A percentile compares a stretch with the other conserved stretches of the same genome.
Conservation (phyloP, 192 early-diverging fungal genomes). For the Phycomyces blakesleeanus region DNA sequence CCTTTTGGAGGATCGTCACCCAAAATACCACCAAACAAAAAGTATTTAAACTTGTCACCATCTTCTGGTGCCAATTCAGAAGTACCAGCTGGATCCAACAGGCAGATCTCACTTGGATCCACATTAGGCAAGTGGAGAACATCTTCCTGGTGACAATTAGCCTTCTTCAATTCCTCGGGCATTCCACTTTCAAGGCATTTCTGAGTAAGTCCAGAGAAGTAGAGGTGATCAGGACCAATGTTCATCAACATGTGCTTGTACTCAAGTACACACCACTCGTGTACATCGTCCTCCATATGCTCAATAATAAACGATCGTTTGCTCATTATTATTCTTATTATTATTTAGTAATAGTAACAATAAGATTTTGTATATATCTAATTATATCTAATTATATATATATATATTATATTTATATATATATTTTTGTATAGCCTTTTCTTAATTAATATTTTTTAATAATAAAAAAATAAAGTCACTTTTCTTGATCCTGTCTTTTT, state of each 20-base stretch:
- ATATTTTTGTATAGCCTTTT: too few relatives aligned
- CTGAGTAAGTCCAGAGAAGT: slow-evolving; percentile 56
- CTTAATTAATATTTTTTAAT: too few relatives aligned
- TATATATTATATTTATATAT: too few relatives aligned
- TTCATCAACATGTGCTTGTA: slow-evolving; percentile 69
- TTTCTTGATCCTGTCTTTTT: too few relatives aligned
- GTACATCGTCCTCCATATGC: slow-evolving; percentile 70
- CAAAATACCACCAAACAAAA: slow-evolving; percentile 81
- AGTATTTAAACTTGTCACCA: slow-evolving; percentile 62
- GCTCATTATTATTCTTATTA: background rate
- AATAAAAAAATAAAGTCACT: too few relatives aligned
- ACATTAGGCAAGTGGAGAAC: slow-evolving; percentile 46
- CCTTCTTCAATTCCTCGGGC: slow-evolving; percentile 37
- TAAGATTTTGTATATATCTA: too few relatives aligned
- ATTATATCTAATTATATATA: too few relatives aligned
- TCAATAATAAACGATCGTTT: slow-evolving; percentile 61
- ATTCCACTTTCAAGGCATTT: slow-evolving; percentile 40
- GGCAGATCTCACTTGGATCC: slow-evolving; percentile 54
- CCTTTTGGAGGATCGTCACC: slow-evolving; percentile 66
- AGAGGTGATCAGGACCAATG: slow-evolving; percentile 57
- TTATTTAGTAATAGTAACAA: too few relatives aligned
- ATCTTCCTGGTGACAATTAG: slow-evolving; percentile 50
- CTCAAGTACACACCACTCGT: slow-evolving; percentile 72
- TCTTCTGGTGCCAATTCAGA: slow-evolving; percentile 59
- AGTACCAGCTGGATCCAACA: slow-evolving; percentile 66